A percentile compares a stretch with the other conserved stretches of the same genome.
phyloP scores from a whole-genome alignment of 768 basidiomycete species.

The Boletus sp. region DNA sequence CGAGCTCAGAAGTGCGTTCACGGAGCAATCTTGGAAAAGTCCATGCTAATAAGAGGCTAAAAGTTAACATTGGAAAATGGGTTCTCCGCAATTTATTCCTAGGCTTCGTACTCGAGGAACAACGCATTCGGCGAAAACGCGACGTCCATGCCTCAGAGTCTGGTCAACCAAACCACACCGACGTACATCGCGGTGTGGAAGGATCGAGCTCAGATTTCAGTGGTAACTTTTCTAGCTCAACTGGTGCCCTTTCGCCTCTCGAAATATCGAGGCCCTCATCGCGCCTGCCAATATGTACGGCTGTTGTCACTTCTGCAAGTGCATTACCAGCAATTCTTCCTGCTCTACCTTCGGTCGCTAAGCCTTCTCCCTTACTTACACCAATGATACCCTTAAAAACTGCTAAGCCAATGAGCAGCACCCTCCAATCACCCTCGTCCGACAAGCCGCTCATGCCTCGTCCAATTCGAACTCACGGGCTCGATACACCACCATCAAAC shows the following conservation, averaged over 20 bases:
- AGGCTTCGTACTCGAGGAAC: slow-evolving; percentile 71
- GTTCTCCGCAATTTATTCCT: slow-evolving; percentile 81
- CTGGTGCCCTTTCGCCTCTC: slow-evolving; percentile 28
- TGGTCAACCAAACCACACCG: slow-evolving; percentile 12
- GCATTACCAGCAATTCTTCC: slow-evolving; percentile 68
- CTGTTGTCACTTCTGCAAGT: slow-evolving; percentile 59
- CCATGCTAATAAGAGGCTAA: slow-evolving; percentile 5
- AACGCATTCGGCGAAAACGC: slow-evolving; percentile 39
- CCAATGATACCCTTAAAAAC: slow-evolving; percentile 54
- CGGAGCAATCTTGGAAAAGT: not conserved
- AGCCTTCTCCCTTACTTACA: slow-evolving; percentile 54
- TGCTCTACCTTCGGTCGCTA: slow-evolving; percentile 38
- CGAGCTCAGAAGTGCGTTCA: slow-evolving; percentile 71
- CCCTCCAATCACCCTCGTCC: slow-evolving; percentile 42
- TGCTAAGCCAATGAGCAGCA: slow-evolving; percentile 31
- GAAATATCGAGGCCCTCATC: slow-evolving; percentile 27
- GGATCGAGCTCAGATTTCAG: slow-evolving; percentile 26
- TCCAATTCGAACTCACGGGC: slow-evolving; percentile 43
- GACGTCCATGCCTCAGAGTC: slow-evolving; percentile 23
- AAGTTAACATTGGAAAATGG: slow-evolving; percentile 94
- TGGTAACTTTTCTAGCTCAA: slow-evolving; percentile 12
- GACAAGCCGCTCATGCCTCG: slow-evolving; percentile 32
- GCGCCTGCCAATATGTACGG: slow-evolving; percentile 30
- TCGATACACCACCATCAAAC: slow-evolving; percentile 34
- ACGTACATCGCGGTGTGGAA: slow-evolving; percentile 23